Percentiles rank a stretch among this genome's conserved stretches.
Conservation (phyloP, 176 grass and related monocot genomes). For the Pharus latifolius region DNA sequence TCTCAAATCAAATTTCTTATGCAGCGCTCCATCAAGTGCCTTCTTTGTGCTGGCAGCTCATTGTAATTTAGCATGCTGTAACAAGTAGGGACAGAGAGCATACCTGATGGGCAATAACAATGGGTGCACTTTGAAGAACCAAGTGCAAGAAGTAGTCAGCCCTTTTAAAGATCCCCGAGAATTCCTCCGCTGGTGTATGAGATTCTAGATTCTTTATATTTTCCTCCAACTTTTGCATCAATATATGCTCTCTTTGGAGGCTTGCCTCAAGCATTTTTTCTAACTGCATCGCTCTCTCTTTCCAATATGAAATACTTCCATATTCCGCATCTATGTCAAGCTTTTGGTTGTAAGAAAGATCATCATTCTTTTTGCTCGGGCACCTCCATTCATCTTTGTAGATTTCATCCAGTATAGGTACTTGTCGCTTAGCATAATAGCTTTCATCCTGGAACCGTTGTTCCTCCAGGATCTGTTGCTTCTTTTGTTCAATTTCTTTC, state of each 20-base stretch:
- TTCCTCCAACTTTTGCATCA: conserved; percentile 55
- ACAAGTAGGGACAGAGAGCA: neutral
- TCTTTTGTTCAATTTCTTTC: conserved; percentile 73
- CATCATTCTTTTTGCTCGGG: conserved; percentile 30
- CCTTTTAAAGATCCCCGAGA: conserved; percentile 63
- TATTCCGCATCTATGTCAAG: conserved; percentile 61
- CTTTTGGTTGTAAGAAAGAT: conserved; percentile 34
- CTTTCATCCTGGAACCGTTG: conserved; percentile 57
- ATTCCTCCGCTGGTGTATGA: conserved; percentile 69
- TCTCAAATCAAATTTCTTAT: neutral
- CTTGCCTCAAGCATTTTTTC: conserved; percentile 55
- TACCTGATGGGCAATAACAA: conserved; percentile 98
- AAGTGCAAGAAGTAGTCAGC: conserved; percentile 98
- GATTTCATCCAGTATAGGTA: conserved; percentile 74
- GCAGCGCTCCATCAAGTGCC: neutral
- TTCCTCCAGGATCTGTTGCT: conserved; percentile 67
- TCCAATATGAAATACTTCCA: conserved; percentile 54
- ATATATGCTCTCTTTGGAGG: conserved; percentile 54
- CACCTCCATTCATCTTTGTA: conserved; percentile 59
- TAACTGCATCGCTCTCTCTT: conserved; percentile 41
- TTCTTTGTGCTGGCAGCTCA: neutral
- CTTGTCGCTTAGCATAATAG: conserved; percentile 45
- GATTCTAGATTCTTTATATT: conserved; percentile 54
- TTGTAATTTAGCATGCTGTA: conserved; percentile 1
- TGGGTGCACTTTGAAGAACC: conserved; percentile 82